Evolutionary conservation across 1,284 basidiomycete species (phyloP).

Genomic region (Inonotus hispidus): DNA sequence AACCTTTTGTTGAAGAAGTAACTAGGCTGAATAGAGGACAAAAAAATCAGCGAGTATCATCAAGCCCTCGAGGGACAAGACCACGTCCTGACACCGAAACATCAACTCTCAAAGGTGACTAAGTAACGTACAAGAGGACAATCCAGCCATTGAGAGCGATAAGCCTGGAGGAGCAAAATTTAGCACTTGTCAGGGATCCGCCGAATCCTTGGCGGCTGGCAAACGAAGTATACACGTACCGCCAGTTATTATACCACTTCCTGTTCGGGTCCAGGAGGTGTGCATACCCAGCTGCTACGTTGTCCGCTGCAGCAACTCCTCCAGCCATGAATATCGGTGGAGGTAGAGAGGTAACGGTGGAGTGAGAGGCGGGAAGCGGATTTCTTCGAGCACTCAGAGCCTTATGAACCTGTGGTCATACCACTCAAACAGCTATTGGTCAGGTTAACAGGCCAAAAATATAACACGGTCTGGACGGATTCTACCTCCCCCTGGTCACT

Average conservation of each 20-base stretch:
- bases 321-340: conserved; percentile 9
- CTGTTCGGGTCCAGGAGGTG: conserved; percentile 20
- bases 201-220: conserved; percentile 5
- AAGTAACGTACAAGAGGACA: conserved; percentile 17
- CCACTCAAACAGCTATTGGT: conserved; percentile 3
- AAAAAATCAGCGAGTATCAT: conserved; percentile 4
- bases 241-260: conserved; percentile 19
- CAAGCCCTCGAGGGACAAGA: neutral
- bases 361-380: neutral
- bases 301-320: conserved; percentile 10
- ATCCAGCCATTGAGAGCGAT: conserved; percentile 22
- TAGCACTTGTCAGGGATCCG: conserved; percentile 4
- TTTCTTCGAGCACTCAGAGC: neutral
- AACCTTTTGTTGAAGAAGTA: conserved; percentile 26
- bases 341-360: neutral
- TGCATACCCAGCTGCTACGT: conserved; percentile 4
- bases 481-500: conserved; percentile 4
- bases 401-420: conserved; percentile 1
- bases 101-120: neutral
- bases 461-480: neutral
- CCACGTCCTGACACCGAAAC: neutral
- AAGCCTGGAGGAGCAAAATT: conserved; percentile 11
- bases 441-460: neutral
- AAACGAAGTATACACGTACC: conserved; percentile 9
- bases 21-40: conserved; percentile 17